phyloP scores from a whole-genome alignment of 352 stramenopile genomes.

The Peronosclerospora sorghi region DNA sequence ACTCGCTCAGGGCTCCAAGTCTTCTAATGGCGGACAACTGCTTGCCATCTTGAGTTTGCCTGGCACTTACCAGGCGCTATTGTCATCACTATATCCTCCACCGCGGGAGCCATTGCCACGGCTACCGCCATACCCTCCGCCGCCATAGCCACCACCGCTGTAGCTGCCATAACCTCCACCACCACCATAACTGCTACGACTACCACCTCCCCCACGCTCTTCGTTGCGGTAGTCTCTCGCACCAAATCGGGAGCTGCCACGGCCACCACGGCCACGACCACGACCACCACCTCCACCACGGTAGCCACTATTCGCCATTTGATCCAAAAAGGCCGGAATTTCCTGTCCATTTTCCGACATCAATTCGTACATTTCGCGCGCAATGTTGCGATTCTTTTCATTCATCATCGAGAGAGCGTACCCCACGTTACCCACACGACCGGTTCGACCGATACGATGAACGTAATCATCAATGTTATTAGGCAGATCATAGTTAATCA shows the following conservation, averaged over 20 bases:
- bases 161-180: slow-evolving; percentile 15
- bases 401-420: slow-evolving; percentile 97
- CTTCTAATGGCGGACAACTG: slow-evolving; percentile 30
- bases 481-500: slow-evolving; percentile 98
- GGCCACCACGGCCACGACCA: slow-evolving; percentile 38
- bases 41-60: slow-evolving; percentile 26
- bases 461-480: slow-evolving; percentile 99
- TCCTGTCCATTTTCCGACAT: slow-evolving; percentile 94
- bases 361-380: slow-evolving; percentile 94
- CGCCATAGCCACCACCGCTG: slow-evolving; percentile 21
- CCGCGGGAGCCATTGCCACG: slow-evolving; percentile 23
- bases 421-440: slow-evolving; percentile 96
- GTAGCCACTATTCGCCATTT: slow-evolving; percentile 85
- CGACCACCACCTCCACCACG: slow-evolving; percentile 50
- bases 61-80: slow-evolving; percentile 79
- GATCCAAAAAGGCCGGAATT: slow-evolving; percentile 88
- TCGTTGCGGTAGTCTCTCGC: slow-evolving; percentile 82
- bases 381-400: slow-evolving; percentile 97
- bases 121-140: slow-evolving; percentile 19
- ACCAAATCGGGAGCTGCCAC: slow-evolving; percentile 68
- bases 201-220: slow-evolving; percentile 34
- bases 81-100: slow-evolving; percentile 59
- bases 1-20: slow-evolving; percentile 27
- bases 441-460: slow-evolving; percentile 98
- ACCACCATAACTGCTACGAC: slow-evolving; percentile 12